Evolutionary conservation across 2,329 filamentous ascomycete species (phyloP).

Genomic region (Ophiognomonia clavigignenti-juglandacearum): DNA sequence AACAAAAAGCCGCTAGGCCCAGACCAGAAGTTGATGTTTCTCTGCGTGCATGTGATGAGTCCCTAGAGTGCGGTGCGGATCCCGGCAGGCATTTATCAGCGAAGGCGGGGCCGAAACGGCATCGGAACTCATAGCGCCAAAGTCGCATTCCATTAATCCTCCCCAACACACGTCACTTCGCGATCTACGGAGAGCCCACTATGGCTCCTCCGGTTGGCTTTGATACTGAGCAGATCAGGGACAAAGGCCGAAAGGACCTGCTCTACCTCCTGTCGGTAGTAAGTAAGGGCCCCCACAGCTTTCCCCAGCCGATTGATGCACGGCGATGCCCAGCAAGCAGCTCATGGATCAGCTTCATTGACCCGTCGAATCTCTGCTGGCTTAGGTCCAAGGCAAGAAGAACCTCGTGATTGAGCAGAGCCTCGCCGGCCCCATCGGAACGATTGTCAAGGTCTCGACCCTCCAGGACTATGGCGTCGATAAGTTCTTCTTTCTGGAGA

Average conservation of each 20-base stretch:
- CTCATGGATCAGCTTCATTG: constrained; percentile 16
- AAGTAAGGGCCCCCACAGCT: constrained; percentile 45
- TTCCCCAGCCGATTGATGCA: constrained; percentile 5
- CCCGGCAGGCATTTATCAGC: constrained; percentile 1
- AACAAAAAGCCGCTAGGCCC: too few relatives aligned
- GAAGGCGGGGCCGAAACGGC: background rate
- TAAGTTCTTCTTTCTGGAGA: constrained; percentile 95
- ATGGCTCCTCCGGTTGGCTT: constrained; percentile 71
- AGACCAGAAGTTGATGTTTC: too few relatives aligned
- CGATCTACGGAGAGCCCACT: constrained; percentile 46
- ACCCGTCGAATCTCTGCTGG: constrained; percentile 11
- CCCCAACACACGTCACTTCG: too few relatives aligned
- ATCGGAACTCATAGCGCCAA: background rate
- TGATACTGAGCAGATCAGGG: constrained; percentile 69
- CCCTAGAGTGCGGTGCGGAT: too few relatives aligned
- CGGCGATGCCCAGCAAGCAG: constrained; percentile 7
- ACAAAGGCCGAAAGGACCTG: constrained; percentile 82
- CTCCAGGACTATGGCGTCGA: constrained; percentile 97
- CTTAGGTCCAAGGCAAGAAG: constrained; percentile 95
- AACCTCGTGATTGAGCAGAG: constrained; percentile 91
- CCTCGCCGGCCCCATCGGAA: constrained; percentile 81
- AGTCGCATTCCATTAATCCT: background rate
- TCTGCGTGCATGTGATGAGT: too few relatives aligned
- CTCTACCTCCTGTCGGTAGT: constrained; percentile 91
- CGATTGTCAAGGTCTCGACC: constrained; percentile 92